Evolutionary conservation across 2,329 filamentous ascomycete species (phyloP).

Genomic region (Lasiodiplodia hormozganensis): DNA sequence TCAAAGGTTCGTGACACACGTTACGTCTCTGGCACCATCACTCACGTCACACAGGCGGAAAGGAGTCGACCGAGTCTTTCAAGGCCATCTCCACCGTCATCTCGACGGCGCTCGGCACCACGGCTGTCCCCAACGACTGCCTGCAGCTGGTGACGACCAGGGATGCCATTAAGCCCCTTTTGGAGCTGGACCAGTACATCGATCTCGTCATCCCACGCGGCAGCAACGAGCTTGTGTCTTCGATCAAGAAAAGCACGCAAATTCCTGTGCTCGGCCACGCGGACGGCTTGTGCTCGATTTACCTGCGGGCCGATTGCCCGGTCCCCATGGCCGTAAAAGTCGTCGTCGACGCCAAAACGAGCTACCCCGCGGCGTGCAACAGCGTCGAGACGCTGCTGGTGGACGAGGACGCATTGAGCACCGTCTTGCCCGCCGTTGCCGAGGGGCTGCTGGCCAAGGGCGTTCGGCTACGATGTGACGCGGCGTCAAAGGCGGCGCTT

Average conservation of each 20-base stretch:
- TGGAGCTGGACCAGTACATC: conserved; percentile 84
- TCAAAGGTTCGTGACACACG: conserved; percentile 70
- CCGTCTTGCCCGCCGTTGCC: conserved; percentile 75
- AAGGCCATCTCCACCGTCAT: conserved; percentile 87
- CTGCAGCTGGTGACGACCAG: conserved; percentile 94
- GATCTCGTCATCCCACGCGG: conserved; percentile 95
- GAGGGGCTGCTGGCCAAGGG: conserved; percentile 75
- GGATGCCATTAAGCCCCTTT: conserved; percentile 86
- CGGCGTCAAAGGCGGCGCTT: conserved; percentile 69
- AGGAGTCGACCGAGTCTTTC: conserved; percentile 96
- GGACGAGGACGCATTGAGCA: conserved; percentile 71
- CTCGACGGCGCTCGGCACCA: conserved; percentile 74
- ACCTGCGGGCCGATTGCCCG: conserved; percentile 81
- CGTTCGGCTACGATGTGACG: conserved; percentile 83
- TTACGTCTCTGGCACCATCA: neutral
- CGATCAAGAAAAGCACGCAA: conserved; percentile 88
- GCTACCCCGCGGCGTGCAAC: conserved; percentile 96
- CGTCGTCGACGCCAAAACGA: conserved; percentile 89
- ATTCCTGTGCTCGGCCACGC: conserved; percentile 97
- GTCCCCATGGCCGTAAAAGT: conserved; percentile 74
- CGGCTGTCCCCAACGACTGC: conserved; percentile 81
- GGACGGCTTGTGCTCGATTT: conserved; percentile 89
- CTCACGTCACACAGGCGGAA: conserved; percentile 68
- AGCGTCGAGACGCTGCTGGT: conserved; percentile 90
- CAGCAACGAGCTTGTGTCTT: conserved; percentile 86